Base-by-base conservation (phyloP, 106 monocot genomes). In the Agapanthus africanus region DNA sequence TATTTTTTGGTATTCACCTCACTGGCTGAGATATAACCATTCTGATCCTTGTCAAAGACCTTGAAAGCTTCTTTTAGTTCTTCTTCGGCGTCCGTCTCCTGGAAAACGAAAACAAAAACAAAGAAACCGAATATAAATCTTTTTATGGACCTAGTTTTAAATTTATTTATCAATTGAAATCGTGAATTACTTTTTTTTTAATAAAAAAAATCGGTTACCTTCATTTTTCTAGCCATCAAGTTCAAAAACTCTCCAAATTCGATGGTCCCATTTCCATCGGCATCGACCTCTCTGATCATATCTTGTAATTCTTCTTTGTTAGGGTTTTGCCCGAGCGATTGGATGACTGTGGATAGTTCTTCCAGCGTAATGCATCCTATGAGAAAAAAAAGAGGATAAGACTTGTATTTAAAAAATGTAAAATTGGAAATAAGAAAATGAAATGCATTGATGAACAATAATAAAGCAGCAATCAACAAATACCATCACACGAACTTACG, bases 261-360 rank as follows among this genome's bases (percentile, higher is more conserved):
- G 32, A 79, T 79, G 21, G 75, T 79, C 11, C 83, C 83, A 37
- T 83, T 79, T 0, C 83, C 79, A 70, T 79, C 68, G 2, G 51
- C 63, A 60, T 83, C 79, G 4, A 79, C 83, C 47, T 83, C 83
- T 13, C 69, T 72, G 30, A 83, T 79, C 83, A 79, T 83, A 11
- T 76, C 76, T 27, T 69, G 71, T 19, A 79, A 35, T 68, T 79
- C 83, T 52, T 72, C 76, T 26, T 76, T 64, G 0, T 67, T 76
- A 18, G 79, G 76, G 36, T 64, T 76, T 49, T 76, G 83, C 9
- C 83, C 83, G 56, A 83, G n/a, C 0, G 83, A 83, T 22, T 49
- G 40, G 56, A 79, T 76, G n/a, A 83, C 76, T 5, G 79, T 79
- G 32, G 73, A 71, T 16, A 83, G 76, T 51, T 83, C 83, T 9